Percentiles rank a stretch among this genome's conserved stretches.
These are phyloP conservation scores for Lycium barbarum DNA, from an alignment of 257 asterid species.

Conservation along the genomic window DNA sequence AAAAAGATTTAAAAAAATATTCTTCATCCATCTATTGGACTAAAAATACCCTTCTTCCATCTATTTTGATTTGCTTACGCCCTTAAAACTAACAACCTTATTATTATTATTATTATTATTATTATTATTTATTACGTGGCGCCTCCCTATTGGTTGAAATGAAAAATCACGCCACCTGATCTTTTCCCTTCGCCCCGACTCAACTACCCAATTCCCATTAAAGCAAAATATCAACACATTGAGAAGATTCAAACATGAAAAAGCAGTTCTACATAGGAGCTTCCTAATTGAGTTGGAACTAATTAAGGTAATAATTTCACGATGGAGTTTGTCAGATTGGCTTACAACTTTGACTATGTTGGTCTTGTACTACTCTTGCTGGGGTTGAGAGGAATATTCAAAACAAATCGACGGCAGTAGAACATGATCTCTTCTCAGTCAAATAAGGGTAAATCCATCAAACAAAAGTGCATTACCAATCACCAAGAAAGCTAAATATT, in stretches of 20 bases:
- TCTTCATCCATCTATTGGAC: too few species aligned
- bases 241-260: slow-evolving; percentile 52
- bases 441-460: background rate
- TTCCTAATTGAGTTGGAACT: slow-evolving; percentile 73
- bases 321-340: slow-evolving; percentile 75
- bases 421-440: background rate
- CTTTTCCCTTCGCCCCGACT: too few species aligned
- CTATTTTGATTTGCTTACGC: too few species aligned
- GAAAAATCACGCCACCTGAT: too few species aligned
- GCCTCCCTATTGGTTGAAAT: too few species aligned
- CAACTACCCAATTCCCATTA: too few species aligned
- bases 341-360: slow-evolving; percentile 57
- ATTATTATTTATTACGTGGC: too few species aligned
- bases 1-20: too few species aligned
- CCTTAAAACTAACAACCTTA: too few species aligned
- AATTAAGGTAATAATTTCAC: slow-evolving; percentile 83
- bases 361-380: slow-evolving; percentile 59
- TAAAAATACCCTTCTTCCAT: too few species aligned
- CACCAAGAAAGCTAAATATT: background rate
- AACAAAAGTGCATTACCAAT: background rate
- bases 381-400: slow-evolving; percentile 51
- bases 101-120: too few species aligned
- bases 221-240: too few species aligned
- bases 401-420: slow-evolving; percentile 21
- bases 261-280: slow-evolving; percentile 71